Conservation (phyloP, 164 flowering plant species). For the Nymphaea colorata region DNA sequence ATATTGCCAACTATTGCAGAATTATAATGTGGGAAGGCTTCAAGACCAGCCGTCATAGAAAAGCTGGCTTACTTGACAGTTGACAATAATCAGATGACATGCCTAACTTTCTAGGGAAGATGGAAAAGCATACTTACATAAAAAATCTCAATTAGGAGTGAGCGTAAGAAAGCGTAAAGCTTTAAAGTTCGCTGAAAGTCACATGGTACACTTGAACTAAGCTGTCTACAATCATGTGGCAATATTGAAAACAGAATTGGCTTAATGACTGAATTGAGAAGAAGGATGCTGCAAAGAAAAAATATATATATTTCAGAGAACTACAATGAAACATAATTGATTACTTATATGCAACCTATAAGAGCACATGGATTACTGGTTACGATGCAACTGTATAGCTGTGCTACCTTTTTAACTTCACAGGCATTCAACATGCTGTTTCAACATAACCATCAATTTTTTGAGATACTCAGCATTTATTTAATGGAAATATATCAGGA, state of each 20-base stretch:
- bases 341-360: no score
- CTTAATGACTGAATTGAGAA: slow-evolving; percentile 47
- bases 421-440: no score
- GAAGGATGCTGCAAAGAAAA: slow-evolving; percentile 42
- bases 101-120: no score
- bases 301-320: neutral
- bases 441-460: no score
- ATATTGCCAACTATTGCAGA: neutral
- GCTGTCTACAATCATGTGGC: slow-evolving; percentile 41
- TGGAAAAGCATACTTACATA: slow-evolving; percentile 45
- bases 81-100: no score
- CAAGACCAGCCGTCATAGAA: no score
- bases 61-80: neutral
- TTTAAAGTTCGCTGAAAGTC: slow-evolving; percentile 23
- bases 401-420: no score
- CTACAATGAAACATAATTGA: neutral
- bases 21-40: neutral
- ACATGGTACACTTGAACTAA: slow-evolving; percentile 27
- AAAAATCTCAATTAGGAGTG: slow-evolving; percentile 47
- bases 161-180: slow-evolving; percentile 40
- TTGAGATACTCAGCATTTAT: no score
- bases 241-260: slow-evolving; percentile 63
- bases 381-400: neutral
- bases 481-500: no score
- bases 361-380: neutral